Evolutionary conservation across 2,329 filamentous ascomycete genomes (phyloP).

Genomic region (Sphaerulina populicola): DNA sequence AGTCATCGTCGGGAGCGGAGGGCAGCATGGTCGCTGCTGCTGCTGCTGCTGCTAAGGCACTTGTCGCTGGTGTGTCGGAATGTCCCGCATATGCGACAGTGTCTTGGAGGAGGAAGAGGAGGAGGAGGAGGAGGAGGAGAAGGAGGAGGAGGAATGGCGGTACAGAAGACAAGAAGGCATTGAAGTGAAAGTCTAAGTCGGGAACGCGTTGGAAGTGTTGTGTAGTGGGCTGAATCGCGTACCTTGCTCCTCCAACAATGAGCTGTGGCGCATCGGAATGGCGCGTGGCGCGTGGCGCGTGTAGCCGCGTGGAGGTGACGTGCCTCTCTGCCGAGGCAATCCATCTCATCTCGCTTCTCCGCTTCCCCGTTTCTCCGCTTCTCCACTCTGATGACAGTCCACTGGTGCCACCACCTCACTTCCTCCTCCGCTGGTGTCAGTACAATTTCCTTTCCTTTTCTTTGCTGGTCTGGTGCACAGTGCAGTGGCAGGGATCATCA

Average conservation of each 20-base stretch:
- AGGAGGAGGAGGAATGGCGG: too few relatives aligned
- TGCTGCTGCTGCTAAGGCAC: constrained; percentile 1
- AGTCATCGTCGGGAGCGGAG: constrained; percentile 37
- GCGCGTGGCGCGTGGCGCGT: too few relatives aligned
- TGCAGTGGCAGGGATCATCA: neutral
- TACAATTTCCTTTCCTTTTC: too few relatives aligned
- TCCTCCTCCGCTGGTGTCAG: too few relatives aligned
- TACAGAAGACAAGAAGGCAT: neutral
- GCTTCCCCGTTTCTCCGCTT: too few relatives aligned
- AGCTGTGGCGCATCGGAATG: neutral
- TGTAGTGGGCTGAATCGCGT: neutral
- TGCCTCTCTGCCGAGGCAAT: too few relatives aligned
- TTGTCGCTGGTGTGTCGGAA: neutral
- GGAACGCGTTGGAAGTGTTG: too few relatives aligned
- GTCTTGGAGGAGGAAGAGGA: neutral
- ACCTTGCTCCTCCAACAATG: neutral
- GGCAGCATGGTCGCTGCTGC: constrained; percentile 29
- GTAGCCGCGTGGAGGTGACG: neutral
- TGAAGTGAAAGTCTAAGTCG: neutral
- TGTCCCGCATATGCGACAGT: neutral
- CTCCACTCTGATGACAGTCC: too few relatives aligned
- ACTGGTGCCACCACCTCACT: too few relatives aligned
- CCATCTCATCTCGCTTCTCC: too few relatives aligned
- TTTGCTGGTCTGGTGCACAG: too few relatives aligned
- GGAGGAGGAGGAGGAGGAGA: too few relatives aligned